A percentile compares a stretch with the other conserved stretches of the same genome.
phyloP scores from a whole-genome alignment of 192 early-diverging fungal genomes.

The Chytriomyces sp. region DNA sequence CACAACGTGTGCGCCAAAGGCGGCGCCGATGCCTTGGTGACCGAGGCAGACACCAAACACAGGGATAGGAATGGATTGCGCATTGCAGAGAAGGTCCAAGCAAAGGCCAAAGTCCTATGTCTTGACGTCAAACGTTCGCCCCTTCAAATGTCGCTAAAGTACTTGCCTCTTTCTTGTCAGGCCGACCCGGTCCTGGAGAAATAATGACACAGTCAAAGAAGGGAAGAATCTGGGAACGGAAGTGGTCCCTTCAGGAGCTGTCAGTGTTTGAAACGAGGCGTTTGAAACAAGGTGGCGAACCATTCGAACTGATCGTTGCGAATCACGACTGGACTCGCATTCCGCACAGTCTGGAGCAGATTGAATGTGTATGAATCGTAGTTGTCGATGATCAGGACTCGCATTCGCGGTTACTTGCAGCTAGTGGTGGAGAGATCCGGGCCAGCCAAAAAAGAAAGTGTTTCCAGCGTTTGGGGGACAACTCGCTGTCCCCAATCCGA shows the following conservation, averaged over 20 bases:
- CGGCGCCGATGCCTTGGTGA: conserved; percentile 81
- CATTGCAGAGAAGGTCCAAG: conserved; percentile 53
- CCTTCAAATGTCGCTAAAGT: neutral
- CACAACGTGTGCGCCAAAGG: conserved; percentile 68
- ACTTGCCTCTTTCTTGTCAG: conserved; percentile 58
- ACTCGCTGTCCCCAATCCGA: no score
- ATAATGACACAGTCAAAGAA: conserved; percentile 87
- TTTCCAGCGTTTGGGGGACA: no score
- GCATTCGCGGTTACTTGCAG: conserved; percentile 26
- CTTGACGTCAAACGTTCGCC: neutral
- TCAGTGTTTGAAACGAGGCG: conserved; percentile 11
- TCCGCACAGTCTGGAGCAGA: conserved; percentile 73
- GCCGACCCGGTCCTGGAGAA: conserved; percentile 92
- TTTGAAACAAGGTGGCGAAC: conserved; percentile 39
- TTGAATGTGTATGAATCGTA: conserved; percentile 99
- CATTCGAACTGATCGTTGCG: conserved; percentile 91
- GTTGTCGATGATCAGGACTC: conserved; percentile 89
- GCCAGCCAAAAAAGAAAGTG: no score
- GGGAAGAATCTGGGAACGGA: conserved; percentile 65
- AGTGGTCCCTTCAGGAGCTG: conserved; percentile 50
- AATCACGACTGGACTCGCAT: conserved; percentile 70
- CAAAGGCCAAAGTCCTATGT: conserved; percentile 82
- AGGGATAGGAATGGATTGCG: conserved; percentile 49
- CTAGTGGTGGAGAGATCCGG: no score
- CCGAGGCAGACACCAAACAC: conserved; percentile 93